phyloP scores from a whole-genome alignment of 192 early-diverging fungal species.

The Backusella tuberculispora region DNA sequence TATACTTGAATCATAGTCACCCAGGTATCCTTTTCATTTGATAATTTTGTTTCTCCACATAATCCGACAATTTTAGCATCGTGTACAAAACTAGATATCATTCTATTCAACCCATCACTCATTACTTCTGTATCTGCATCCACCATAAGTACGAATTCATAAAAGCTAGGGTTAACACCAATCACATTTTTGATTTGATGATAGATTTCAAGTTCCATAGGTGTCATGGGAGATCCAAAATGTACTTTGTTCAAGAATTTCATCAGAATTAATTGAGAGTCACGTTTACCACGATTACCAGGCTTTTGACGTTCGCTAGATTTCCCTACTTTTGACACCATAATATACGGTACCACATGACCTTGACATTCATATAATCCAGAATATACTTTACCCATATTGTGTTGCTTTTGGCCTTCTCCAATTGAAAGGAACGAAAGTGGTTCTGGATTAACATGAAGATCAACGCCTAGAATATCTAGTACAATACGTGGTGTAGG shows the following conservation, averaged over 20 bases:
- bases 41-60: slow-evolving; percentile 93
- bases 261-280: slow-evolving; percentile 88
- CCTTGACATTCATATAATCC: slow-evolving; percentile 79
- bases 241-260: slow-evolving; percentile 78
- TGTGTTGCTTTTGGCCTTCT: slow-evolving; percentile 74
- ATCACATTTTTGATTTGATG: slow-evolving; percentile 88
- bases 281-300: slow-evolving; percentile 86
- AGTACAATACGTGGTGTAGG: slow-evolving; percentile 82
- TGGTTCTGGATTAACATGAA: slow-evolving; percentile 58
- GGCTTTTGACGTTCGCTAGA: slow-evolving; percentile 66
- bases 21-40: slow-evolving; percentile 92
- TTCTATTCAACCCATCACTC: slow-evolving; percentile 82
- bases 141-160: slow-evolving; percentile 78
- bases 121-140: slow-evolving; percentile 82
- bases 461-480: slow-evolving; percentile 66
- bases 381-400: slow-evolving; percentile 80
- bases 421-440: slow-evolving; percentile 73
- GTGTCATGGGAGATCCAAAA: slow-evolving; percentile 75
- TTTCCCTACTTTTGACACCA: slow-evolving; percentile 79
- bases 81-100: slow-evolving; percentile 78
- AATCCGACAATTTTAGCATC: slow-evolving; percentile 84
- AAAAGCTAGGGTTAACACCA: slow-evolving; percentile 78
- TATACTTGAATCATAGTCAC: slow-evolving; percentile 99
- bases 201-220: slow-evolving; percentile 78
- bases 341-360: slow-evolving; percentile 75